phyloP scores from a whole-genome alignment of 2,329 filamentous ascomycete genomes.

The Moelleriella libera region DNA sequence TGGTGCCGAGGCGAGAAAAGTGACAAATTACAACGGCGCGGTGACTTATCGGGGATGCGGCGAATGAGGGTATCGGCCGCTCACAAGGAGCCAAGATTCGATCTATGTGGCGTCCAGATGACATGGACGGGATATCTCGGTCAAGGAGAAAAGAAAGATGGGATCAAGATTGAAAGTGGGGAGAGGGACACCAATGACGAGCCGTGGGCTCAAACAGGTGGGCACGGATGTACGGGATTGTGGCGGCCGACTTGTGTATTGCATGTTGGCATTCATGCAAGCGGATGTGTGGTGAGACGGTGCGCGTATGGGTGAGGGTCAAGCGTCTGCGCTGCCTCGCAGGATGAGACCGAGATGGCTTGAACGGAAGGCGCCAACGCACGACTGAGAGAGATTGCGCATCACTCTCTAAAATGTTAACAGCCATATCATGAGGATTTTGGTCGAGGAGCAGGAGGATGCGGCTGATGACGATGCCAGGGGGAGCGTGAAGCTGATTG shows the following conservation, averaged over 20 bases:
- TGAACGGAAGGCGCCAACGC: too few species aligned
- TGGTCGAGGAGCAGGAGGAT: too few species aligned
- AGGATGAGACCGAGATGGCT: not conserved
- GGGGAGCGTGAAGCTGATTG: too few species aligned
- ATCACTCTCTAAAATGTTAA: too few species aligned
- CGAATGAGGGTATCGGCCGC: too few species aligned
- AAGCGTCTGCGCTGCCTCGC: not conserved
- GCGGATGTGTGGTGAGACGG: not conserved
- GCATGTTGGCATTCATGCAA: not conserved
- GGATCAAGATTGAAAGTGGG: not conserved
- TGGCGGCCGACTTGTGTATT: not conserved
- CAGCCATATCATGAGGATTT: too few species aligned
- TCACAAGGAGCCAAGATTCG: not conserved
- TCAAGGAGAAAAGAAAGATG: not conserved
- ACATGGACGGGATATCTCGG: not conserved
- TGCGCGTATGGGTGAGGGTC: not conserved
- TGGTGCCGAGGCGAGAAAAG: too few species aligned
- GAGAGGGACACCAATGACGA: constrained; percentile 1
- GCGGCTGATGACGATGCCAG: too few species aligned
- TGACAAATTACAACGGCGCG: too few species aligned
- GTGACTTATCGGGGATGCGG: too few species aligned
- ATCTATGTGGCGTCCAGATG: not conserved
- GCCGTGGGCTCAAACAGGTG: not conserved
- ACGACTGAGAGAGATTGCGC: too few species aligned
- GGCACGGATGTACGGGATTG: not conserved